A percentile compares a stretch with the other conserved stretches of the same genome.
Evolutionary conservation across 1,284 basidiomycete species (phyloP).

Genomic region (Microbotryum scabiosae): DNA sequence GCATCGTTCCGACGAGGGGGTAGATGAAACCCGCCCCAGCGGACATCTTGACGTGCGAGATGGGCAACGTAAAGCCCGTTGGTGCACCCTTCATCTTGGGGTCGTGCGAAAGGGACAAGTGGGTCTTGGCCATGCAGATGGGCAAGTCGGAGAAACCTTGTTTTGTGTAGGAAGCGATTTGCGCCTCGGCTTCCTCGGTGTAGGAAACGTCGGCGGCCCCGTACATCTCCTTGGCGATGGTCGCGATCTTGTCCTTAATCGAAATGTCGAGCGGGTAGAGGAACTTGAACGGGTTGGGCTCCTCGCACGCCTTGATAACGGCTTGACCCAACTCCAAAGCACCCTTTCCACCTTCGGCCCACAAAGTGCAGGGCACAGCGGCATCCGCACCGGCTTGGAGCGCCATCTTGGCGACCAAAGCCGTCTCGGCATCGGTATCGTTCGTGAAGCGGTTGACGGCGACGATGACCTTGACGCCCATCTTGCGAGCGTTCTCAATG

Average conservation of each 20-base stretch:
- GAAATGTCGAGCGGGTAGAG: slow-evolving; percentile 66
- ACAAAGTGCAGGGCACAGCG: slow-evolving; percentile 92
- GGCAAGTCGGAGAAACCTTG: slow-evolving; percentile 76
- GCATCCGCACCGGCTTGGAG: slow-evolving; percentile 84
- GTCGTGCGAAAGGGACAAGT: slow-evolving; percentile 91
- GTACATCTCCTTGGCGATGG: slow-evolving; percentile 82
- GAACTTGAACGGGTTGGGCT: slow-evolving; percentile 72
- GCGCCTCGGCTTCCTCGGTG: slow-evolving; percentile 63
- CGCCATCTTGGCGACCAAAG: slow-evolving; percentile 70
- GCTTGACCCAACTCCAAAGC: slow-evolving; percentile 80
- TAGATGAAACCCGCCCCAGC: slow-evolving; percentile 95
- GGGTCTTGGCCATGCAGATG: slow-evolving; percentile 77
- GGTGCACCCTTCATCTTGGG: slow-evolving; percentile 85
- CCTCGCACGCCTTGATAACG: slow-evolving; percentile 65
- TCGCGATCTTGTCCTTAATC: slow-evolving; percentile 77
- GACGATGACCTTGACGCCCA: slow-evolving; percentile 92
- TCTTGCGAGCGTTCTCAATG: slow-evolving; percentile 91
- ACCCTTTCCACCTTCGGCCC: slow-evolving; percentile 86
- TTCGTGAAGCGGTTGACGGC: slow-evolving; percentile 94
- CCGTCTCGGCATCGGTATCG: slow-evolving; percentile 84
- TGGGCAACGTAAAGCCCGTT: slow-evolving; percentile 84
- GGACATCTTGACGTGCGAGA: slow-evolving; percentile 77
- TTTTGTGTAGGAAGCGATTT: slow-evolving; percentile 82
- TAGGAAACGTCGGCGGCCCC: slow-evolving; percentile 71
- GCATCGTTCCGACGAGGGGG: slow-evolving; percentile 67